A percentile compares a stretch with the other conserved stretches of the same genome.
These are phyloP conservation scores for Colletotrichum gloeosporioides DNA, from an alignment of 2,329 filamentous ascomycete genomes.

Conservation along the genomic window DNA sequence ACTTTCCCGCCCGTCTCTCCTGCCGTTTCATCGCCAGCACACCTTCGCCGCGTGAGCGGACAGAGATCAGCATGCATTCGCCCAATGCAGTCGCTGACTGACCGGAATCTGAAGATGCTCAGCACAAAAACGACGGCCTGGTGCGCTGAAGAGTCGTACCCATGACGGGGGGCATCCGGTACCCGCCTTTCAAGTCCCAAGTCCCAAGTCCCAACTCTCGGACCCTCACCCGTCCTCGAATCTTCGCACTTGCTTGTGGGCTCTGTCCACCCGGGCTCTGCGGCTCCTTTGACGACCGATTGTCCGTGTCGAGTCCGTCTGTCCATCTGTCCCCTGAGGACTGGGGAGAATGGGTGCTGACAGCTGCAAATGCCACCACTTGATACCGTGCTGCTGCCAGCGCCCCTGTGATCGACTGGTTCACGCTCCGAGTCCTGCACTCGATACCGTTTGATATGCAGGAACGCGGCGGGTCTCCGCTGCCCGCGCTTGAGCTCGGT, in stretches of 20 bases:
- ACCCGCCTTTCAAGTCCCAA: background rate
- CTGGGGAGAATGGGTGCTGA: background rate
- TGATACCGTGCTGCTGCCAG: background rate
- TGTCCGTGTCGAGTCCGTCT: background rate
- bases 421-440: background rate
- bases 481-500: background rate
- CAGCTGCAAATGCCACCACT: background rate
- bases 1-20: background rate
- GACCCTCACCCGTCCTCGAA: conserved; percentile 2
- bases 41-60: background rate
- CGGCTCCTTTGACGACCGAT: background rate
- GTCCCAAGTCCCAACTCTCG: background rate
- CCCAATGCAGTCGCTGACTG: background rate
- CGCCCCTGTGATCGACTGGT: background rate
- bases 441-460: background rate
- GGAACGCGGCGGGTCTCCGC: background rate
- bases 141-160: background rate
- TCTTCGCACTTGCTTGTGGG: background rate
- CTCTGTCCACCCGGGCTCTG: background rate
- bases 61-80: conserved; percentile 2
- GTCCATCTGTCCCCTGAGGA: background rate
- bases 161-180: background rate
- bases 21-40: conserved; percentile 8
- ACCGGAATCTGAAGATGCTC: background rate
- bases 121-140: background rate